These are phyloP conservation scores for Malus asiatica DNA, from an alignment of 306 rosid genomes.

Conservation along the genomic window DNA sequence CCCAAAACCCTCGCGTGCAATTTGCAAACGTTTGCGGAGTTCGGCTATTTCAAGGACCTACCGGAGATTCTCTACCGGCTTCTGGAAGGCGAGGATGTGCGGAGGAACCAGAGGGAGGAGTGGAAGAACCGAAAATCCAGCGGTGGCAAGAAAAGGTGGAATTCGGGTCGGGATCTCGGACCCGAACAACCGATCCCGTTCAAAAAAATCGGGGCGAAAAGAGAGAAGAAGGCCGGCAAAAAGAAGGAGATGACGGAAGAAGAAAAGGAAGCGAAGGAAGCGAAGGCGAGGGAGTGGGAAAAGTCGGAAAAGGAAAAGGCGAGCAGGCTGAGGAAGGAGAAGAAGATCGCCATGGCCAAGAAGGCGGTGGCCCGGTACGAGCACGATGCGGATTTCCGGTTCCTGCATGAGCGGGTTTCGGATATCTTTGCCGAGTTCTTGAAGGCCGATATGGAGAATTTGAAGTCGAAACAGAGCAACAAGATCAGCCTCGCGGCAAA, in stretches of 20 bases:
- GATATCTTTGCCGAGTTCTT: conserved; percentile 47
- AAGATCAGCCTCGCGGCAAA: conserved; percentile 59
- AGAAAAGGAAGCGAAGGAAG: background rate
- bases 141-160: too few species aligned
- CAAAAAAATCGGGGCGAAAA: background rate
- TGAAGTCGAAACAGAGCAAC: conserved; percentile 15
- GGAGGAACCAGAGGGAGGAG: conserved; percentile 21
- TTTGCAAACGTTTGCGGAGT: conserved; percentile 40
- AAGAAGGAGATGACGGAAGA: background rate
- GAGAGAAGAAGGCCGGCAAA: background rate
- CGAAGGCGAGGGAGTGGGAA: background rate
- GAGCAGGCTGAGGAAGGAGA: conserved; percentile 26
- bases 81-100: conserved; percentile 35
- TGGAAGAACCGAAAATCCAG: conserved; percentile 13
- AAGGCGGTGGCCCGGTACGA: conserved; percentile 39
- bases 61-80: conserved; percentile 62
- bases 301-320: conserved; percentile 31
- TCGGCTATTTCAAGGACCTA: conserved; percentile 68
- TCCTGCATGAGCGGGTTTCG: conserved; percentile 41
- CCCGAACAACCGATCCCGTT: background rate
- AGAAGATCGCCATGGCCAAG: conserved; percentile 38
- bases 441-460: conserved; percentile 36
- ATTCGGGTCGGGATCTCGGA: too few species aligned
- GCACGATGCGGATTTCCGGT: conserved; percentile 27
- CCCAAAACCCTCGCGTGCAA: conserved; percentile 60